These are phyloP conservation scores for Pulveroboletus sp. DNA, from an alignment of 768 basidiomycete species.

Conservation along the genomic window DNA sequence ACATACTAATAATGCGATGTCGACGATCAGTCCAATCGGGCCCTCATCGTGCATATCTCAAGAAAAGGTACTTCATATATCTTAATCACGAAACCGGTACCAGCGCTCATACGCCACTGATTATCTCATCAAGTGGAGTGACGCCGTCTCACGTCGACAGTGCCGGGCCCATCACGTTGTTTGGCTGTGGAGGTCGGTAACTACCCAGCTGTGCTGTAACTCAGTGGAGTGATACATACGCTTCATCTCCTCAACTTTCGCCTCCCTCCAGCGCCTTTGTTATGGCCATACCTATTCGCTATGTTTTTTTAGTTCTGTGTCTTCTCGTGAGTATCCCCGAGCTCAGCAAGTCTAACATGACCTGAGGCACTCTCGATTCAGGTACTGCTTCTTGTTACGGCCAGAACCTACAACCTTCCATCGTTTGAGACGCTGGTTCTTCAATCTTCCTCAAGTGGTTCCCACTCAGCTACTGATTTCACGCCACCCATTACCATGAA, in stretches of 20 bases:
- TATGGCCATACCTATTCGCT: constrained; percentile 21
- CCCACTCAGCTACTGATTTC: background rate
- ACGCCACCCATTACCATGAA: background rate
- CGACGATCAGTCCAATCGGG: too few relatives aligned
- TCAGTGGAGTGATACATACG: too few relatives aligned
- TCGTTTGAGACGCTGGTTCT: constrained; percentile 1
- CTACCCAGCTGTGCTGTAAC: constrained; percentile 12
- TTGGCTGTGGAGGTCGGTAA: constrained; percentile 1
- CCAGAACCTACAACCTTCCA: background rate
- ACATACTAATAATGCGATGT: too few relatives aligned
- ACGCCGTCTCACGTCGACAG: too few relatives aligned
- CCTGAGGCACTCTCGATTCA: background rate
- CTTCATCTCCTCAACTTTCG: background rate
- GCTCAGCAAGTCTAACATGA: too few relatives aligned
- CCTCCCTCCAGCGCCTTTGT: background rate
- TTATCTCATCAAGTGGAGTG: too few relatives aligned
- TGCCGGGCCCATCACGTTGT: background rate
- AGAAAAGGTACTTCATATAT: too few relatives aligned
- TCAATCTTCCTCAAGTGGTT: background rate
- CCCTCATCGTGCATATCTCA: too few relatives aligned
- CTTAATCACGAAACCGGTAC: too few relatives aligned
- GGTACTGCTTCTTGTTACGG: constrained; percentile 17
- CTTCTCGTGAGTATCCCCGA: constrained; percentile 19
- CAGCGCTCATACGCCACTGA: too few relatives aligned
- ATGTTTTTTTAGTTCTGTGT: constrained; percentile 13